phyloP scores from a whole-genome alignment of 169 alveolate genomes.

The Pseudocohnilembus persalinus region DNA sequence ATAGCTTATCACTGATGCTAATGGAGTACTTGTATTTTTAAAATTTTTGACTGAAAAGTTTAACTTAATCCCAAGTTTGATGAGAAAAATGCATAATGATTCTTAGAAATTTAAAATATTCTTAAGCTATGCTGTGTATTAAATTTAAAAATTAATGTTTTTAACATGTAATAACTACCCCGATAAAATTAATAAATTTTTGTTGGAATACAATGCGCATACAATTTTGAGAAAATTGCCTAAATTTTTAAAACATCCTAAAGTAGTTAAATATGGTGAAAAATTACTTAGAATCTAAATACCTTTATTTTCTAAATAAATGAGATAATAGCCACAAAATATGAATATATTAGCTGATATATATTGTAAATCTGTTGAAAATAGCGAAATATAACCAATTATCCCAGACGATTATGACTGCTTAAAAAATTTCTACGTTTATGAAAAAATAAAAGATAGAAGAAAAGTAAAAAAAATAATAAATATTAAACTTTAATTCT shows the following conservation, averaged over 20 bases:
- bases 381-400: not conserved
- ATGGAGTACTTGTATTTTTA: conserved; percentile 64
- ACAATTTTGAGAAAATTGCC: conserved; percentile 46
- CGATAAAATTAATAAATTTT: conserved; percentile 48
- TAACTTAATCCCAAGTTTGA: conserved; percentile 9
- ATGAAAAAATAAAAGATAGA: conserved; percentile 12
- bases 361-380: conserved; percentile 12
- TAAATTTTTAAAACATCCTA: conserved; percentile 35
- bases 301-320: conserved; percentile 28
- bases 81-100: not conserved
- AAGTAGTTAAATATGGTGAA: conserved; percentile 35
- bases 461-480: not conserved
- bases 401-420: not conserved
- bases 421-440: not conserved
- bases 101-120: not conserved
- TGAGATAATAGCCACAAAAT: not conserved
- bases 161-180: conserved; percentile 51
- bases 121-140: conserved; percentile 29
- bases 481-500: too few relatives aligned
- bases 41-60: conserved; percentile 64
- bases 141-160: conserved; percentile 49
- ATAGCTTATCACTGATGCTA: conserved; percentile 66
- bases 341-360: conserved; percentile 9
- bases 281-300: conserved; percentile 23
- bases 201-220: conserved; percentile 43